Percentiles rank a stretch among this genome's conserved stretches.
Conservation (phyloP, 257 asterid species). For the Marsdenia floribunda region DNA sequence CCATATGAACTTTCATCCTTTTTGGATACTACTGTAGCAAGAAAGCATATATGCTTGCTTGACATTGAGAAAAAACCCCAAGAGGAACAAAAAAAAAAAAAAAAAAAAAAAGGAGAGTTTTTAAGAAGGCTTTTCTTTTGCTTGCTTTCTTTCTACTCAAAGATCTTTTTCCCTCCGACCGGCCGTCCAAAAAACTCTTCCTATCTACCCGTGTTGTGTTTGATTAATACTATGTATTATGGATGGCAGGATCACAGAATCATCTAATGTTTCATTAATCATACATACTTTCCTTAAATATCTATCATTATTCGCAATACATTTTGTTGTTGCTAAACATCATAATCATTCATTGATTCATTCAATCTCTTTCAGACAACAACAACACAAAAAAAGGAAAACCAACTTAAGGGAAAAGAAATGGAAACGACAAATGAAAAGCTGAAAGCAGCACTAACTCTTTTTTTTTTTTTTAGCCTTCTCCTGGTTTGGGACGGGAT, state of each 20-base stretch:
- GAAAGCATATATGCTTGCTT: conserved; percentile 80
- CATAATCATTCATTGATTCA: not conserved
- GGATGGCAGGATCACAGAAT: too few species aligned
- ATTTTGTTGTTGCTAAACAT: too few species aligned
- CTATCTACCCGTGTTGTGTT: not conserved
- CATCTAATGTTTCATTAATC: too few species aligned
- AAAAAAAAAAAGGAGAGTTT: conserved; percentile 20
- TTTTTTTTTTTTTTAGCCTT: not conserved
- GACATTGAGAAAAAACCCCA: conserved; percentile 31
- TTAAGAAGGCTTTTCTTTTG: conserved; percentile 18
- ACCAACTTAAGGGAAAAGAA: not conserved
- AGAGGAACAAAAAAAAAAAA: not conserved
- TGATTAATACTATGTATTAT: too few species aligned
- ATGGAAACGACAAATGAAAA: not conserved
- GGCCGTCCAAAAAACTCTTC: not conserved
- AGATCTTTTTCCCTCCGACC: conserved; percentile 14
- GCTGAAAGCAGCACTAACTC: not conserved
- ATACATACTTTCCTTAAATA: not conserved
- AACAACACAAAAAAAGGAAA: not conserved
- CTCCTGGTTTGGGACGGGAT: not conserved
- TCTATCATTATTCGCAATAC: not conserved
- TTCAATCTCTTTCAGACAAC: conserved; percentile 3
- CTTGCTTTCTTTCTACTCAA: conserved; percentile 88
- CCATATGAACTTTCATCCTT: conserved; percentile 3
- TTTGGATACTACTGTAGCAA: conserved; percentile 6